Conservation (phyloP, 2,329 filamentous ascomycete genomes). For the Phialophora chinensis region DNA sequence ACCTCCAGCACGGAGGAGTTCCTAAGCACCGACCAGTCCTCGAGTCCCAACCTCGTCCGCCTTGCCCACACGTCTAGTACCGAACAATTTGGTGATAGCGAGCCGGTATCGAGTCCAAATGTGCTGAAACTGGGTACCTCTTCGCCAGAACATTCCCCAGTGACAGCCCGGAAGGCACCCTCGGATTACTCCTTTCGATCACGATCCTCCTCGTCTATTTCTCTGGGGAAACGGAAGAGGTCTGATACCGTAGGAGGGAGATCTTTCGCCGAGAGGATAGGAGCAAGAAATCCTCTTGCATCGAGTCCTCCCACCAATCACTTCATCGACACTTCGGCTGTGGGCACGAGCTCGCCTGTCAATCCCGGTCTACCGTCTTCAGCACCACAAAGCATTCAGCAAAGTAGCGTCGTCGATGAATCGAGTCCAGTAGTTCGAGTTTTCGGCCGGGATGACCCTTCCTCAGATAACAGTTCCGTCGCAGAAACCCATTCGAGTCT, state of each 20-base stretch:
- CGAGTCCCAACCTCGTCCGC: slow-evolving; percentile 51
- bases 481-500: slow-evolving; percentile 44
- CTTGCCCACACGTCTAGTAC: slow-evolving; percentile 48
- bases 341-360: slow-evolving; percentile 23
- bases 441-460: slow-evolving; percentile 26
- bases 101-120: slow-evolving; percentile 28
- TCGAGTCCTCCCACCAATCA: slow-evolving; percentile 49
- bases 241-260: slow-evolving; percentile 22
- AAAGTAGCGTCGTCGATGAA: slow-evolving; percentile 23
- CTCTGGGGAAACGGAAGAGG: slow-evolving; percentile 38
- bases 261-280: slow-evolving; percentile 28
- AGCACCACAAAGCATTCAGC: slow-evolving; percentile 26
- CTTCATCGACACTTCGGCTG: slow-evolving; percentile 46
- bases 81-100: slow-evolving; percentile 25
- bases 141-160: slow-evolving; percentile 45
- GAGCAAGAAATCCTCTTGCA: slow-evolving; percentile 30
- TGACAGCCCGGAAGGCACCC: slow-evolving; percentile 35
- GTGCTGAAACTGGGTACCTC: slow-evolving; percentile 49
- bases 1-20: slow-evolving; percentile 44
- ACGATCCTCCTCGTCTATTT: slow-evolving; percentile 48
- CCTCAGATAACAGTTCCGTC: slow-evolving; percentile 32
- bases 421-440: slow-evolving; percentile 36
- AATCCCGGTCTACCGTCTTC: slow-evolving; percentile 30
- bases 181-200: slow-evolving; percentile 46
- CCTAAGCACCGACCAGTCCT: slow-evolving; percentile 36